A percentile compares a stretch with the other conserved stretches of the same genome.
Evolutionary conservation across 2,329 filamentous ascomycete species (phyloP).

Genomic region (Graphium sp.): DNA sequence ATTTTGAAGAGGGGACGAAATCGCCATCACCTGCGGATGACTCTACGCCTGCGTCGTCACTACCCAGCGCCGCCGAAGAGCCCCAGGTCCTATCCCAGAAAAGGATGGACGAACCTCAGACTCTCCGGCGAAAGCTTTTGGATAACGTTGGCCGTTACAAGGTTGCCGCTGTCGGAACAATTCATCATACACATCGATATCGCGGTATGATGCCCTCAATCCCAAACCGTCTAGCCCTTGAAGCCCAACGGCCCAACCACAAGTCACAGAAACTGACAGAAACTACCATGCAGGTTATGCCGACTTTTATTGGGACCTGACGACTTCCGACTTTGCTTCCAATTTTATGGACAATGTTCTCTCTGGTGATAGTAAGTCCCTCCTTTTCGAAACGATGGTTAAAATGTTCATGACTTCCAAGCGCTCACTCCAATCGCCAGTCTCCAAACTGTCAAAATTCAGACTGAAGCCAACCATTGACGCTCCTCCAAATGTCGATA

Average conservation of each 20-base stretch:
- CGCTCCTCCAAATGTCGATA: conserved; percentile 41
- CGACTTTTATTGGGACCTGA: conserved; percentile 71
- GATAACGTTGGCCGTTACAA: conserved; percentile 55
- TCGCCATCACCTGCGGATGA: conserved; percentile 6
- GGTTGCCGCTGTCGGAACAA: conserved; percentile 52
- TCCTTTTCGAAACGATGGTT: neutral
- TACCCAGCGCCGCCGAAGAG: too few relatives aligned
- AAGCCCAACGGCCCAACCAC: too few relatives aligned
- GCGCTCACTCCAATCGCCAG: conserved; percentile 14
- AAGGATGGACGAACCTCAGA: conserved; percentile 32
- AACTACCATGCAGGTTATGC: conserved; percentile 40
- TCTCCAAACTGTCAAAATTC: conserved; percentile 41
- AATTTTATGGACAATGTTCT: conserved; percentile 57
- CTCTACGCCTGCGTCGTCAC: too few relatives aligned
- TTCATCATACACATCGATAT: conserved; percentile 75
- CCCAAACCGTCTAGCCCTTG: too few relatives aligned
- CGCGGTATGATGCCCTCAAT: conserved; percentile 45
- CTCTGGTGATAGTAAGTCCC: conserved; percentile 45
- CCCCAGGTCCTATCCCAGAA: conserved; percentile 22
- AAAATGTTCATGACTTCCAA: neutral
- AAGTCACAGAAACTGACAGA: conserved; percentile 3
- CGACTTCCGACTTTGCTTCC: conserved; percentile 50
- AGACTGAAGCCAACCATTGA: conserved; percentile 47
- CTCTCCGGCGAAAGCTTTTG: conserved; percentile 44
- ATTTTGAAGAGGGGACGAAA: conserved; percentile 17